Evolutionary conservation across 2,329 filamentous ascomycete species (phyloP), one percentile per base, ranked within the genome.

Genomic region (Cladosporium austrohemisphaericum): DNA sequence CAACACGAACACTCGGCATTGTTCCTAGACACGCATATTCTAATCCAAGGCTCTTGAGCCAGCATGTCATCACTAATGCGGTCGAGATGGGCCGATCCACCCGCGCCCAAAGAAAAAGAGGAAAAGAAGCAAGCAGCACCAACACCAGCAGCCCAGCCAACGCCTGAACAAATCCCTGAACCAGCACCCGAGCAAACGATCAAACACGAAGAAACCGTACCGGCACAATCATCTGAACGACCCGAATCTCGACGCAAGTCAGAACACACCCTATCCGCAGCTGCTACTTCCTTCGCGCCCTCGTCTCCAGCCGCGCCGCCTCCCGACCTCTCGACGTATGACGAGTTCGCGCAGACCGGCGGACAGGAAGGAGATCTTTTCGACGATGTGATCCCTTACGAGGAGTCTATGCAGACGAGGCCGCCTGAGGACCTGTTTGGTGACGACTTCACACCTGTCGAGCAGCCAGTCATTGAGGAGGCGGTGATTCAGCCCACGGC

Each of bases 381-480:
- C 53, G 59, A 63, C 52, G 65, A 67, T 53, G 56, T 64, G 14
- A 53, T 60, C n/a, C 57, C 62, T 11, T 44, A 55, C 6, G 72
- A 75, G 48, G 69, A 74, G 20, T 73, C 74, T 40, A 73, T 74
- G 57, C 73, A 75, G 50, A 73, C 74, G 1, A 71, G 73, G n/a
- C 68, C 70, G 31, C 71, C 72, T 33, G 74, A 76, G 52, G 73
- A 76, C 53, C 65, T 76, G 4, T 76, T 76, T 61, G 73, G 72
- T 57, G 73, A 76, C 49, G 74, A 76, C 57, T 74, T 76, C 54
- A 74, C 67, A 6, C 73, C 73, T 9, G 66, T 73, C 6, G 60
- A 70, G 28, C 66, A 74, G 41, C 69, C 71, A 2, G 61, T 71
- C 8, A 63, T 71, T 1, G 66, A 61, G 26, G 50, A 58, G 44